Evolutionary conservation across 2,329 filamentous ascomycete genomes (phyloP), one percentile per base, ranked within the genome.

Genomic region (Sphaerulina populicola): DNA sequence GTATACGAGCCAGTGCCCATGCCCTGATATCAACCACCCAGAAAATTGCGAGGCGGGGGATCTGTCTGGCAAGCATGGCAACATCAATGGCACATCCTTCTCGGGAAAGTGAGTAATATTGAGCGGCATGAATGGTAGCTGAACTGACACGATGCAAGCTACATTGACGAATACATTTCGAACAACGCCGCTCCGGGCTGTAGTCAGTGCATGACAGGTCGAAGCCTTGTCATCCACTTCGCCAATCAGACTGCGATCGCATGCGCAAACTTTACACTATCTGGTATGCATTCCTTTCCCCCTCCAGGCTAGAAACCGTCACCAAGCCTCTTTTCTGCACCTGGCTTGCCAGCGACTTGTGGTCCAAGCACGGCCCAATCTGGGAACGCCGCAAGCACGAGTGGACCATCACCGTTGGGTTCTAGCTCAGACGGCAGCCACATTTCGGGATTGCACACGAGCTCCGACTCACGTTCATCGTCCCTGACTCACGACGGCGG

Each of bases 161-260:
- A 77, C 57, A 59, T 66, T 36, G 78, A 81, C 55, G 62, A 66
- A 35, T 81, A 74, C 66, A 55, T 75, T 35, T 73, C 77, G 14
- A 53, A 53, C 39, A 48, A 42, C 27, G 37, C 49, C 33, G 35
- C 47, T 11, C 36, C 45, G 12, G 46, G 51, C 46, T 53, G 51
- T 39, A 18, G 35, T 11, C 51, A 53, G 42, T 53, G 51, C 27
- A 53, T 53, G 51, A 49, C 42, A 18, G 73, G 77, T 60, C 69
- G 73, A 39, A 77, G 74, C 42, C 63, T 81, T 49, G 78, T 81
- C 38, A 64, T 82, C 37, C 77, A 81, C 59, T 68, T 67, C 42
- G 64, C 71, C 45, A 76, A 80, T 66, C 72, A 71, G 57, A 76
- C 73, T 6, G 73, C 75, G 55, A 69, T 81, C 59, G 73, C 74